Base-by-base conservation (phyloP, 129 eudicot genomes). In the Silybum marianum region DNA sequence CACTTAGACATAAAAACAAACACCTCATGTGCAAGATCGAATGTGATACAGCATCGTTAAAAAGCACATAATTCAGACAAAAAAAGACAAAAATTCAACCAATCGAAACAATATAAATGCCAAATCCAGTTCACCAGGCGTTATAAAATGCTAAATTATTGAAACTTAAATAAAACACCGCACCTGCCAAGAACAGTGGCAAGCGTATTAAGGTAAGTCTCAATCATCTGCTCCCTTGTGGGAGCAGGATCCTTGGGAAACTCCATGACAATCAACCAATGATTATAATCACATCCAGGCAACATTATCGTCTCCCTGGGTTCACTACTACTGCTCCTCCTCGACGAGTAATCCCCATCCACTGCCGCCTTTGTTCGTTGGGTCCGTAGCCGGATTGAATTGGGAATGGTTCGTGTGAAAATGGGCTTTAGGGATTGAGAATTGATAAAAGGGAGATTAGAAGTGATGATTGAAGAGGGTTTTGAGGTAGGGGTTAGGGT, bases 241-340 rank as follows among this genome's bases (percentile, higher is more conserved):
- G 98, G 97, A 26, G 93, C 93, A 39, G 97, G 97, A 85, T 93
- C 97, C 18, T 93, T 93, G 0, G 99, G 98, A 42, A 93, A 93
- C 86, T 96, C 99, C 99, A 96, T 96, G 19, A 96, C 98, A 32
- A 96, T 96, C 58, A 96, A 84, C 98, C 98, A 96, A 79, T 96
- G 97, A 44, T 91, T 91, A 78, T 91, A 96, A 81, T 96, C 99
- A 84, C 98, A 96, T 22, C 99, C 99, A 11, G 99, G 99, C 65
- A 96, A 84, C 97, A 91, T 88, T n/a, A 95, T 92, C 54, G 99
- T 89, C 78, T 95, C 99, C 76, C 97, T 91, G 21, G 90, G 92
- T 75, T 92, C 96, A 70, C 80, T 85, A 81, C 87, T 87, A 71
- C 86, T 85, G 78, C 89, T 86, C 74, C 97, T 89, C 63, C 83